Evolutionary conservation across 179 eudicot genomes (phyloP), one percentile per base, ranked within the genome.

Genomic region (Nepenthes alata): DNA sequence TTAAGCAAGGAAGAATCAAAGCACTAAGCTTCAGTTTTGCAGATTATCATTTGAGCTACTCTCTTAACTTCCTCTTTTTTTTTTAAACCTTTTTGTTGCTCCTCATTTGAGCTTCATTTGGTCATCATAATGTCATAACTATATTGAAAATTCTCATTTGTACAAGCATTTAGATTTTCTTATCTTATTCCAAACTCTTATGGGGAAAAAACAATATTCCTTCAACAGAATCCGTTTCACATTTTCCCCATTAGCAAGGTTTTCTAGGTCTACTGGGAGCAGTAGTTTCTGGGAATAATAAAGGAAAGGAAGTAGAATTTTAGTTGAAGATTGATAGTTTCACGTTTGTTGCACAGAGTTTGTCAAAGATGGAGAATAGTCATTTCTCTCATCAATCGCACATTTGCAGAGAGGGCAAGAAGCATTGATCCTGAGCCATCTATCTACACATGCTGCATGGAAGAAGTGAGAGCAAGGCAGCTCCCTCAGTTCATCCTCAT

Each of bases 381-480:
- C 80, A 11, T 60, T 74, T 60, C 71, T 70, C n/a, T 72, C 74
- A 52, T 50, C 63, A 11, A 87, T 77, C 74, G 78, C 88, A 48
- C 47, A 75, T 67, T 87, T 87, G 75, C 95, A 87, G 50, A 87
- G 84, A 11, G 95, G 95, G 51, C 95, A 87, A 0, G 91, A 72
- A 35, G 95, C 88, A 45, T 82, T 87, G 69, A 87, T 87, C 78
- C 81, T 82, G 63, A 87, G 78, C 91, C 95, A 87, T 67, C 71
- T 85, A 74, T 87, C 95, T n/a, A 87, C 88, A 34, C 91, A 87
- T 61, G 78, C 84, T 53, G 79, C 65, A 15, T 87, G 95, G 70
- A 87, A 87, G 72, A 87, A 82, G 79, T 87, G 95, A 53, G 80
- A 59, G 74, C 95, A 87, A 6, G 88, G 95, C 59, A 87, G 76